Evolutionary conservation across 805 yeast genomes (phyloP), one percentile per base, ranked within the genome.

Genomic region (Candida ficus): DNA sequence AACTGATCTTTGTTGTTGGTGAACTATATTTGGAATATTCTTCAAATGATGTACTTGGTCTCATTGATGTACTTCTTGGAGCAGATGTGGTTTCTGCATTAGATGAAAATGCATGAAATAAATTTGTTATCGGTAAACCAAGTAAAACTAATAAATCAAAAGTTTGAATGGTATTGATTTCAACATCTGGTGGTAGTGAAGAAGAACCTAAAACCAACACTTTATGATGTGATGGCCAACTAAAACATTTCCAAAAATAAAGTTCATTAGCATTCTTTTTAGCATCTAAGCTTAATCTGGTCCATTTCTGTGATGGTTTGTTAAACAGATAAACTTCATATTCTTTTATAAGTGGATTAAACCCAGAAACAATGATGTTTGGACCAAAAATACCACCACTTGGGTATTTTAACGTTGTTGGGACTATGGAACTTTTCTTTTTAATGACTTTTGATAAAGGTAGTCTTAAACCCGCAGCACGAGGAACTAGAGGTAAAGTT

Each of bases 211-310:
- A 51, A 22, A 82, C 58, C 1, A 81, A 62, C 1, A 81, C 78
- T 55, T 78, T 79, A 53, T 84, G 91, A 58, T 84, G 95, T 1
- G 90, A 80, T 25, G 72, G 73, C 95, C 95, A 84, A 1, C 78
- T 78, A 59, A 73, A 79, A 0, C 83, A 77, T 46, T 77, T 80
- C 76, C 85, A 77, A 37, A 81, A 70, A 38, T 82, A 63, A 52
- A 81, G 85, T 3, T 74, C 67, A 12, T 29, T 35, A 6, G 52
- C 50, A 18, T 40, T 48, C 35, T 71, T 68, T 50, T 80, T 66
- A 56, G 71, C 67, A 31, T 70, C 70, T 13, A 73, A 62, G 45
- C 76, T 80, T 19, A 84, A 58, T 41, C 79, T 64, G 0, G 83
- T 73, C 90, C 91, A 83, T 47, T 73, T 74, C 1, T 71, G 70